phyloP scores from a whole-genome alignment of 108 stramenopile genomes.

The Stephanodiscus minutulus region DNA sequence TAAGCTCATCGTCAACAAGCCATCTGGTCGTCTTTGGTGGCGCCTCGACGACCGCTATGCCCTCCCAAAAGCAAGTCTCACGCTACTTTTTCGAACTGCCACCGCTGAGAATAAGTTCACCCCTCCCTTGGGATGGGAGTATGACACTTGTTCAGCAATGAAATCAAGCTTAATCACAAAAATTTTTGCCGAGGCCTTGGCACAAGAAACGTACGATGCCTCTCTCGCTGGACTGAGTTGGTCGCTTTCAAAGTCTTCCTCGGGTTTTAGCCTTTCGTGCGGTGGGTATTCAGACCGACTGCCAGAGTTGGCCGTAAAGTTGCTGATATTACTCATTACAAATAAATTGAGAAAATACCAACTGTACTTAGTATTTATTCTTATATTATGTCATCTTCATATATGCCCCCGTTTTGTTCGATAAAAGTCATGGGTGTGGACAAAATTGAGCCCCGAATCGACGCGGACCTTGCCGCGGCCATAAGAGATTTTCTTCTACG shows the following conservation, averaged over 20 bases:
- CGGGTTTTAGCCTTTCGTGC: slow-evolving; percentile 67
- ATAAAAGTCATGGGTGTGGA: no score
- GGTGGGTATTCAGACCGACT: slow-evolving; percentile 82
- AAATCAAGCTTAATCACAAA: slow-evolving; percentile 58
- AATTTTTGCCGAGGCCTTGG: slow-evolving; percentile 72
- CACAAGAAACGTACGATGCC: slow-evolving; percentile 86
- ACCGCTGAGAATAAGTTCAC: slow-evolving; percentile 44
- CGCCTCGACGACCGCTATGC: slow-evolving; percentile 88
- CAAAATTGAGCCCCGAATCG: no score
- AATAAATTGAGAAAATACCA: no score
- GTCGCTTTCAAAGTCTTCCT: slow-evolving; percentile 63
- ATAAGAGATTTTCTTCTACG: no score
- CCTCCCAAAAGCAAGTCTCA: slow-evolving; percentile 69
- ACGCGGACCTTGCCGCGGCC: no score
- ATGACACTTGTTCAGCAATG: slow-evolving; percentile 52
- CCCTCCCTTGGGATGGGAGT: slow-evolving; percentile 47
- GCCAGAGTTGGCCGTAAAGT: slow-evolving; percentile 61
- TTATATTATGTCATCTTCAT: no score
- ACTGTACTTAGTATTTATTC: no score
- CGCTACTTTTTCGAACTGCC: slow-evolving; percentile 66
- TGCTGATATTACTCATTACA: no score
- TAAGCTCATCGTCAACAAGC: slow-evolving; percentile 53
- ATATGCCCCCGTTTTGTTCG: no score
- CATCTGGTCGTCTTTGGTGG: slow-evolving; percentile 73
- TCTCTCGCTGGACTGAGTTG: slow-evolving; percentile 74